phyloP scores from a whole-genome alignment of 495 filamentous ascomycete genomes.

The Lasiosphaeria hispida region DNA sequence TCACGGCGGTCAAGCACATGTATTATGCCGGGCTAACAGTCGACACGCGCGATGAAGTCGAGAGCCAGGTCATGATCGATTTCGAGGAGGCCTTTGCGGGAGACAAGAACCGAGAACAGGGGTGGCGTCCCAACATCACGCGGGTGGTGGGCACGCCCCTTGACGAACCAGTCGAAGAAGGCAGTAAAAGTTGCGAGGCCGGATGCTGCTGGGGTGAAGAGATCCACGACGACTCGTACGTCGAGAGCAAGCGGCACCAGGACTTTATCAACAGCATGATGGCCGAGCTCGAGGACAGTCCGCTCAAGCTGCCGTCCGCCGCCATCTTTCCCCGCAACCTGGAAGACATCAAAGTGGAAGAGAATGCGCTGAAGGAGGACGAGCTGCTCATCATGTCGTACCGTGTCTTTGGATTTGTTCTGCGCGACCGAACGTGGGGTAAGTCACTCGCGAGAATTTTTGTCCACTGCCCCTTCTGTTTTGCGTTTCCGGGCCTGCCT shows the following conservation, averaged over 20 bases:
- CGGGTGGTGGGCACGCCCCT: constrained; percentile 5
- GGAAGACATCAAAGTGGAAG: constrained; percentile 6
- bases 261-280: constrained; percentile 31
- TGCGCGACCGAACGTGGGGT: constrained; percentile 44
- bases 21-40: constrained; percentile 38
- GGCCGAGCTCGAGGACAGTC: constrained; percentile 1
- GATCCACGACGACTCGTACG: constrained; percentile 29
- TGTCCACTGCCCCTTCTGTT: no score
- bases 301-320: constrained; percentile 14
- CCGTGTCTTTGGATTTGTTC: constrained; percentile 42
- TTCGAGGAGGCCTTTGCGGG: constrained; percentile 34
- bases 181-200: constrained; percentile 5
- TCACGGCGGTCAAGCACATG: constrained; percentile 31
- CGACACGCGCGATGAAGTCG: constrained; percentile 34
- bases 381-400: constrained; percentile 41
- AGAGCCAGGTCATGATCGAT: constrained; percentile 47
- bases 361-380: constrained; percentile 26
- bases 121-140: constrained; percentile 15
- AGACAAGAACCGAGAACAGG: constrained; percentile 8
- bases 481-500: no score
- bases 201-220: constrained; percentile 27
- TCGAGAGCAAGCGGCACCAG: constrained; percentile 29
- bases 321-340: constrained; percentile 20
- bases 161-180: neutral
- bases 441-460: no score